These are phyloP conservation scores for Talaromyces sp. DNA, from an alignment of 2,329 filamentous ascomycete species.

Conservation along the genomic window DNA sequence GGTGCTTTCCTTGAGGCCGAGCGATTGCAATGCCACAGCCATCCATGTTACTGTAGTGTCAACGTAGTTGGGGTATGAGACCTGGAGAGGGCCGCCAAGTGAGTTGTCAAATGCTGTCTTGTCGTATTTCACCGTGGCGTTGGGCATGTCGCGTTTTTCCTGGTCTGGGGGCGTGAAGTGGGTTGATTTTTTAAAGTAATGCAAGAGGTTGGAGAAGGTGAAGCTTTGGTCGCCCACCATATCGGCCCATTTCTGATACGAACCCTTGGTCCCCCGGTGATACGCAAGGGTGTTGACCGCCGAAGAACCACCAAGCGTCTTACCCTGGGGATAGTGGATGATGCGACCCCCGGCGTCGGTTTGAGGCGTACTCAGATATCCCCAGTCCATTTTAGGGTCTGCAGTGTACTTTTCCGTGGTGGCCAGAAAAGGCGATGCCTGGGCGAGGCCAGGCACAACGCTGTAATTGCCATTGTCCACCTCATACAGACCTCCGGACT, in stretches of 20 bases:
- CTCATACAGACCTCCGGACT: conserved; percentile 43
- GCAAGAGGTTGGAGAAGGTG: conserved; percentile 23
- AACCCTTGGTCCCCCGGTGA: background rate
- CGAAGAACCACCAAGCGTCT: background rate
- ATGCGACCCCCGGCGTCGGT: background rate
- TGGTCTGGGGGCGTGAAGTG: conserved; percentile 23
- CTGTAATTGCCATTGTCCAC: conserved; percentile 51
- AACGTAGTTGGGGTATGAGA: conserved; percentile 24
- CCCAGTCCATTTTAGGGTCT: conserved; percentile 3
- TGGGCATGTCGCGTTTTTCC: conserved; percentile 4
- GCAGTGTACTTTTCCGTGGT: background rate
- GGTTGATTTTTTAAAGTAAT: conserved; percentile 24
- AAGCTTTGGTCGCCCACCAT: conserved; percentile 30
- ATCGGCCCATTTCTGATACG: conserved; percentile 4
- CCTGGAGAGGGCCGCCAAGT: conserved; percentile 23
- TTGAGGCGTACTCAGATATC: background rate
- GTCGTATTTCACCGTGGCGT: conserved; percentile 22
- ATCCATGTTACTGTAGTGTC: conserved; percentile 22
- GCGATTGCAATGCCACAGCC: conserved; percentile 15
- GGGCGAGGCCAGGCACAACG: conserved; percentile 18
- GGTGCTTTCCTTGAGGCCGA: conserved; percentile 14
- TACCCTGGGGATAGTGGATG: background rate
- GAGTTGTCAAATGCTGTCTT: conserved; percentile 14
- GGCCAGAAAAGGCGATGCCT: background rate
- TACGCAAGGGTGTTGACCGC: background rate